Evolutionary conservation across 768 basidiomycete genomes (phyloP).

Genomic region (Auriscalpium microsporum): DNA sequence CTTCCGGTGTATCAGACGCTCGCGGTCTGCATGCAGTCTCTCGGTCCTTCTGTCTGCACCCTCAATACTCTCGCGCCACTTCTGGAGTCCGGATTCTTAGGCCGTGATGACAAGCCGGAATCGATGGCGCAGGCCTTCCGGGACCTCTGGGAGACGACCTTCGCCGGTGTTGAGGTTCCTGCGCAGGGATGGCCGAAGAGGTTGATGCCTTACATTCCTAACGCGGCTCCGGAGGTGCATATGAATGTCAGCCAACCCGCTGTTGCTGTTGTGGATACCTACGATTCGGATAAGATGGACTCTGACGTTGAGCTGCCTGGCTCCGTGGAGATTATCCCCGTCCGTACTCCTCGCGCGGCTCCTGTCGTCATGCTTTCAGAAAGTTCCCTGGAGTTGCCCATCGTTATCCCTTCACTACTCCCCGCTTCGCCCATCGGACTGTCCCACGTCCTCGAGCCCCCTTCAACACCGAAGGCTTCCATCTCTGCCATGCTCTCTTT

Average conservation of each 20-base stretch:
- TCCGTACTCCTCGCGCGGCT: slow-evolving; percentile 5
- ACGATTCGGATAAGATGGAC: not conserved
- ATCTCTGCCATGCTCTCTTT: not conserved
- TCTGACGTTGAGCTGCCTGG: not conserved
- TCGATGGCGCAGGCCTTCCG: slow-evolving; percentile 43
- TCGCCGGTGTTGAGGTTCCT: slow-evolving; percentile 32
- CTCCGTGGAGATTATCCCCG: not conserved
- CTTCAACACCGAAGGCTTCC: slow-evolving; percentile 7
- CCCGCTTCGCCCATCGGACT: not conserved
- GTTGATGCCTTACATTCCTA: slow-evolving; percentile 29
- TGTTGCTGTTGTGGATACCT: not conserved
- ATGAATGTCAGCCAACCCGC: slow-evolving; percentile 4
- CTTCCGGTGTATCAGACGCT: slow-evolving; percentile 56
- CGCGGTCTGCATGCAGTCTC: slow-evolving; percentile 40
- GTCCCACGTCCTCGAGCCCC: not conserved
- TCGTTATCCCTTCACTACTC: not conserved
- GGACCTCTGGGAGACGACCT: slow-evolving; percentile 54
- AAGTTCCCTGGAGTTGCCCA: slow-evolving; percentile 9
- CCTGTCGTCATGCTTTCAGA: slow-evolving; percentile 9
- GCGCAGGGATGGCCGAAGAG: slow-evolving; percentile 45
- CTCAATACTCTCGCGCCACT: slow-evolving; percentile 42
- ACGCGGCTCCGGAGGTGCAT: slow-evolving; percentile 10
- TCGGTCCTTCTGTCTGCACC: slow-evolving; percentile 32
- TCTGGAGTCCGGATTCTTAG: slow-evolving; percentile 49
- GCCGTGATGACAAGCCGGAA: slow-evolving; percentile 38